Base-by-base conservation (phyloP, 352 stramenopile species). In the Globisporangium spiculum region DNA sequence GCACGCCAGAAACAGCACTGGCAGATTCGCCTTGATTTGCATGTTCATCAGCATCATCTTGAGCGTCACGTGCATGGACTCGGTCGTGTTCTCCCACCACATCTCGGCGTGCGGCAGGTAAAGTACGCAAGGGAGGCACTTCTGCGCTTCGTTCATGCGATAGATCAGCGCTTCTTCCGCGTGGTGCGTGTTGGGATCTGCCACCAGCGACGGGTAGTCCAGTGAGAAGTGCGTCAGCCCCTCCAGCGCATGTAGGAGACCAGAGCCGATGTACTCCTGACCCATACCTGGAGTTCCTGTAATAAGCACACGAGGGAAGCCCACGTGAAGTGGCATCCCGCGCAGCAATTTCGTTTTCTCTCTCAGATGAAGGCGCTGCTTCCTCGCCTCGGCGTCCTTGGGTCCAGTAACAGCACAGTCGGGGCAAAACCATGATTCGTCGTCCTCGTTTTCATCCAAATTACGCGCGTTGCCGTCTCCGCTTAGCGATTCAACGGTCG, bases 41-140 rank as follows among this genome's bases (percentile, higher is more conserved):
- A 91, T 80, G 67, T 82, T 80, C 73, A 82, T 82, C 30, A 96
- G 69, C 83, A 94, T 86, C 82, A 96, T 91, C 75, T 91, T 89
- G 26, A 96, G 73, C 0, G 83, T 77, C 46, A 83, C 54, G 57
- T 93, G 85, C 81, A 93, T 91, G 2, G 85, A 86, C 30, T 91
- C 82, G 22, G 59, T 83, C 38, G 83, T 90, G 52, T 92, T 85
- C 24, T 79, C 77, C 84, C 82, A 94, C 83, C 83, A 93, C 46
- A 91, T 48, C 63, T 96, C 84, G 10, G 84, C 71, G 55, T 96
- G 81, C 22, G 90, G 90, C 1, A 96, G 72, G 55, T 83, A 94
- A 2, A 97, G 69, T 9, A 97, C 81, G 50, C 88, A 95, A 14
- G 89, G 90, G 4, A 92, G 67, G 56, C 84, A 89, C 56, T 87